These are phyloP conservation scores for Hypoxylon subgilvum DNA, from an alignment of 495 filamentous ascomycete species.

Conservation along the genomic window DNA sequence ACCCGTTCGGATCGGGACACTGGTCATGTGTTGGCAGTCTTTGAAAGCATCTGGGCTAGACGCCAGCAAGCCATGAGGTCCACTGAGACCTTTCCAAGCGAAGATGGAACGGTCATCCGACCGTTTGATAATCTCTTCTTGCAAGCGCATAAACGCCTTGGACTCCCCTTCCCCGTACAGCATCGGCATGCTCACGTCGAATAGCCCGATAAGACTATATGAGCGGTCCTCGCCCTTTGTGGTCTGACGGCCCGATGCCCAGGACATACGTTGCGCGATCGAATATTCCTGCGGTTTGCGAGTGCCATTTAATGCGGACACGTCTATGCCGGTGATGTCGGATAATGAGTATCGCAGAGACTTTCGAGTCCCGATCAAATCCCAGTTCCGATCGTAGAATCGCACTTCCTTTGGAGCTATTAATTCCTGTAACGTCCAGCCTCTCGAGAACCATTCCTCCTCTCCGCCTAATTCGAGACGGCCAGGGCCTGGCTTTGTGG, in stretches of 20 bases:
- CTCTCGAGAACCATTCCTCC: constrained; percentile 49
- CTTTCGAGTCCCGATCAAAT: constrained; percentile 30
- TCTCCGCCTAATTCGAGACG: background rate
- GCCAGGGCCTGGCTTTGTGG: background rate
- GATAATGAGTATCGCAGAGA: constrained; percentile 5
- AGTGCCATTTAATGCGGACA: background rate
- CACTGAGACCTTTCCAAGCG: constrained; percentile 1
- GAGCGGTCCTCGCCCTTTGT: constrained; percentile 3
- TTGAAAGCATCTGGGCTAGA: background rate
- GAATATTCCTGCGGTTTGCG: background rate
- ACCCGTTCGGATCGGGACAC: background rate
- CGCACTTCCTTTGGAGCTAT: constrained; percentile 39
- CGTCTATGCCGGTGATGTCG: constrained; percentile 39
- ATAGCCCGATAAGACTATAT: constrained; percentile 6
- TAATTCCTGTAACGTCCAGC: constrained; percentile 54
- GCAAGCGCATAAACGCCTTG: constrained; percentile 32
- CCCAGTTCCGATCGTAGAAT: constrained; percentile 46
- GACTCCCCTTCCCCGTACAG: constrained; percentile 32
- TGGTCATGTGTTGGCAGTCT: background rate
- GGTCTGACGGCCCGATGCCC: constrained; percentile 5
- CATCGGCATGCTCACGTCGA: constrained; percentile 15
- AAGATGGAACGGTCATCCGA: constrained; percentile 33
- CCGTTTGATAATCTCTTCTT: constrained; percentile 41
- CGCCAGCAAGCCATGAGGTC: background rate
- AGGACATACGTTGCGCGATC: constrained; percentile 6